These are phyloP conservation scores for Tuber calosporum DNA, from an alignment of 495 filamentous ascomycete species.

Conservation along the genomic window DNA sequence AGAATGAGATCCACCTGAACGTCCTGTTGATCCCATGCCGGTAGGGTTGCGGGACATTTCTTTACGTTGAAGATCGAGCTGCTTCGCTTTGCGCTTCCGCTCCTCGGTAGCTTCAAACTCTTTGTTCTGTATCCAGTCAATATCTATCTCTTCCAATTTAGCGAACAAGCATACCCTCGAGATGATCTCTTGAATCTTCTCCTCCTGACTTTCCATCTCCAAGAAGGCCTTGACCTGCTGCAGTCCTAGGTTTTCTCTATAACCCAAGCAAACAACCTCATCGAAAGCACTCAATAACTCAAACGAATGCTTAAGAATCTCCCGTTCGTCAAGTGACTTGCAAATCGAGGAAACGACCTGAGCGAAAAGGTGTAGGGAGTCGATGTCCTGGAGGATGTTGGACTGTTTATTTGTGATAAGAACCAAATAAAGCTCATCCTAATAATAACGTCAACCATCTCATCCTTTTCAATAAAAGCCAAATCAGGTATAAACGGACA, in stretches of 20 bases:
- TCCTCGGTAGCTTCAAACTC: conserved; percentile 96
- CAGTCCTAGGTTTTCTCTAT: conserved; percentile 88
- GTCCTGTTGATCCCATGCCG: conserved; percentile 49
- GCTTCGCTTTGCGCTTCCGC: conserved; percentile 95
- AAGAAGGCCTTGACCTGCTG: conserved; percentile 97
- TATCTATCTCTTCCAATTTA: not conserved
- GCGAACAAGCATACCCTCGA: conserved; percentile 58
- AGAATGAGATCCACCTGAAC: conserved; percentile 56
- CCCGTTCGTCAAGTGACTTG: conserved; percentile 89
- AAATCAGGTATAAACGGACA: conserved; percentile 17
- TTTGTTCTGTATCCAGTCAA: conserved; percentile 66
- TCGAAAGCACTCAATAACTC: conserved; percentile 94
- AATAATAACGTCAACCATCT: conserved; percentile 19
- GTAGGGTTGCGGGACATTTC: conserved; percentile 55
- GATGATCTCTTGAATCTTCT: conserved; percentile 96
- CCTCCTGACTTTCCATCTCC: conserved; percentile 98
- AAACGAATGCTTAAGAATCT: conserved; percentile 89
- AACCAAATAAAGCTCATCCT: conserved; percentile 96
- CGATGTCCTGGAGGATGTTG: conserved; percentile 98
- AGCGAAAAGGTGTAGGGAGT: conserved; percentile 92
- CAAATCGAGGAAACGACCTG: conserved; percentile 95
- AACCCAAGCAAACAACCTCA: conserved; percentile 88
- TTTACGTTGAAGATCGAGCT: conserved; percentile 95
- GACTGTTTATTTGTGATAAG: conserved; percentile 98
- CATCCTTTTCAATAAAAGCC: conserved; percentile 4